These are phyloP conservation scores for Tinospora cordifolia DNA, from an alignment of 164 flowering plant genomes.

Conservation along the genomic window DNA sequence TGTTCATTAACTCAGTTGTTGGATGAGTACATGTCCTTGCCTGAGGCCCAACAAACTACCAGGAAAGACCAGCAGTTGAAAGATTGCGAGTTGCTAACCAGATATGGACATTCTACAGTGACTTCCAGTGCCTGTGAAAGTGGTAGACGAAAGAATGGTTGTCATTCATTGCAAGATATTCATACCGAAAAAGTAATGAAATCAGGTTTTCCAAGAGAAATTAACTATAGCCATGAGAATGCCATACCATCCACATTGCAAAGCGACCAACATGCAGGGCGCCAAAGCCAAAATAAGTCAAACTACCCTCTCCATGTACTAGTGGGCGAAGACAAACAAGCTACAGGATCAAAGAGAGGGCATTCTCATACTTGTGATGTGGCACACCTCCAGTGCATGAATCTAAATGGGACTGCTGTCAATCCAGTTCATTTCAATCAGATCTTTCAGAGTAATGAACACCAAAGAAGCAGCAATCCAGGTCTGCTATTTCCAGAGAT, in stretches of 20 bases:
- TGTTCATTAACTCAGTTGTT: conserved; percentile 17
- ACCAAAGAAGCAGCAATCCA: conserved; percentile 3
- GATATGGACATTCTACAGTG: neutral
- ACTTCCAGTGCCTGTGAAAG: neutral
- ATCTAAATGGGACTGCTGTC: conserved; percentile 19
- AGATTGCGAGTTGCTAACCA: neutral
- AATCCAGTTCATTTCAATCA: conserved; percentile 22
- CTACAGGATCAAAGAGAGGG: conserved; percentile 26
- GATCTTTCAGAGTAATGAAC: conserved; percentile 5
- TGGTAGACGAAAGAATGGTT: neutral
- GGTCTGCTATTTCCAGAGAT: conserved; percentile 32
- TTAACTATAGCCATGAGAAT: neutral
- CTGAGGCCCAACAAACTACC: conserved; percentile 6
- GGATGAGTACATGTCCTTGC: conserved; percentile 15
- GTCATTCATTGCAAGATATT: conserved; percentile 1
- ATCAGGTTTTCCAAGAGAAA: neutral
- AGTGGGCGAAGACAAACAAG: conserved; percentile 16
- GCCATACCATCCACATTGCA: neutral
- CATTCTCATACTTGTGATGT: conserved; percentile 14
- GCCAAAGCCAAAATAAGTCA: neutral
- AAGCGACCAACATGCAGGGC: neutral
- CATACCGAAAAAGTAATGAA: neutral
- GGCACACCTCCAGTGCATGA: conserved; percentile 14
- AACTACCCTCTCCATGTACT: conserved; percentile 16
- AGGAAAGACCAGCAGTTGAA: conserved; percentile 6